Base-by-base conservation (phyloP, 257 asterid species). In the Jaltomata sinuosa region DNA sequence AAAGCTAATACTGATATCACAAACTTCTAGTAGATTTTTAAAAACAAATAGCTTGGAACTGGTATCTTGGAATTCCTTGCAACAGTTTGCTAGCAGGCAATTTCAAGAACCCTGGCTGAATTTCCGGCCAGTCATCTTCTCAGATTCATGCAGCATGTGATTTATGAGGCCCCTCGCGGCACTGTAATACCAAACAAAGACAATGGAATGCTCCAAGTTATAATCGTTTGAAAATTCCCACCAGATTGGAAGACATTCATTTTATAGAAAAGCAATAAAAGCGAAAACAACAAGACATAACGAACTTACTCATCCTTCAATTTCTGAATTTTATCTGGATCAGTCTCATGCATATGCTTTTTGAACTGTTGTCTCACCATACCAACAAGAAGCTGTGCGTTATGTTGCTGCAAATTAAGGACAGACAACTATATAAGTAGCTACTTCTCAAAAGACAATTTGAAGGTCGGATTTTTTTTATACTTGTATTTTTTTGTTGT, bases 91-190 rank as follows among this genome's bases (percentile, higher is more conserved):
- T 31, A 65, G 21, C 7, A 15, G 74, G 42, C 6, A 0, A 38
- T 2, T 38, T 89, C 84, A 89, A 52, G 93, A 36, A 89, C 85
- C 74, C 86, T 87, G 84, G 88, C 94, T 92, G 87, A 94, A 90
- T 88, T 93, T 96, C 1, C 93, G 90, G 21, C 98, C 98, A 6
- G 93, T 85, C 54, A 92, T 84, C 87, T 85, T 87, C 90, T 93
- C 99, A 3, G 96, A 89, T 91, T 96, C 98, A 71, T 91, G 87
- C 11, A 94, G 88, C 93, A 96, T 96, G 93, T 96, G 99, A 83
- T 96, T 96, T 90, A 93, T 93, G 84, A 96, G 89, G 59, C 99
- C 99, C 83, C 99, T 90, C 0, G 98, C 98, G 1, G 99, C 99
- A 87, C 98, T 95, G 93, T 88, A 84, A 72, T 87, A 25, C 45